Evolutionary conservation across 2,329 filamentous ascomycete genomes (phyloP).

Genomic region (Immersiporthe knoxdaviesiana): DNA sequence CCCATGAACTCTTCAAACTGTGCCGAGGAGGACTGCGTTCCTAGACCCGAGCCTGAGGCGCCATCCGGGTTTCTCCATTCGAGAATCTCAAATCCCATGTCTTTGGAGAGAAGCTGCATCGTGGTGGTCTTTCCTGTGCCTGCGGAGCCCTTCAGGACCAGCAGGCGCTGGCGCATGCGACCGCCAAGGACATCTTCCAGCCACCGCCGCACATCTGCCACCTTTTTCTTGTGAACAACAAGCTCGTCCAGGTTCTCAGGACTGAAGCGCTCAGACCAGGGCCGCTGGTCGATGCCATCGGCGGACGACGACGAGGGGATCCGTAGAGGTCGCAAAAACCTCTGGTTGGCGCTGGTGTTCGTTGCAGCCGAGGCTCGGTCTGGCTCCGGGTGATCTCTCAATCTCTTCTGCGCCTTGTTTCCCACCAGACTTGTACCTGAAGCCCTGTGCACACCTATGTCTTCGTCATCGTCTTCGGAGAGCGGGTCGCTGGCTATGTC

Average conservation of each 20-base stretch:
- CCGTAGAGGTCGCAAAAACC: conserved; percentile 52
- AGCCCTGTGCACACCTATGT: conserved; percentile 54
- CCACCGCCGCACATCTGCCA: conserved; percentile 83
- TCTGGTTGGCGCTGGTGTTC: conserved; percentile 48
- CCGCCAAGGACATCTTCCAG: conserved; percentile 74
- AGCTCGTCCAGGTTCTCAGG: conserved; percentile 79
- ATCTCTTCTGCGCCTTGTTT: conserved; percentile 58
- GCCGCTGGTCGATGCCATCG: conserved; percentile 59
- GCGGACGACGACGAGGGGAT: conserved; percentile 35
- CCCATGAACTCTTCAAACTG: conserved; percentile 94
- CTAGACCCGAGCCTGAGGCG: conserved; percentile 59
- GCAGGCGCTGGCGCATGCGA: conserved; percentile 67
- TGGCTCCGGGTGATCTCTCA: conserved; percentile 42
- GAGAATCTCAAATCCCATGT: conserved; percentile 75
- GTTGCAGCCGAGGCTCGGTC: conserved; percentile 32
- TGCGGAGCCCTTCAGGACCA: conserved; percentile 87
- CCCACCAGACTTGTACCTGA: conserved; percentile 59
- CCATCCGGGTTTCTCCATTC: conserved; percentile 89
- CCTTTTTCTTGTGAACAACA: conserved; percentile 93
- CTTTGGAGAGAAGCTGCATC: conserved; percentile 73
- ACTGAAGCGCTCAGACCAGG: conserved; percentile 87
- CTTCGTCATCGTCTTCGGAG: conserved; percentile 65
- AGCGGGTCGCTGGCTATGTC: conserved; percentile 60
- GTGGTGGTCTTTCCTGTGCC: conserved; percentile 94
- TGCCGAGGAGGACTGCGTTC: conserved; percentile 70